Base-by-base conservation (phyloP, 2,329 filamentous ascomycete genomes). In the Fusarium austroafricanum region DNA sequence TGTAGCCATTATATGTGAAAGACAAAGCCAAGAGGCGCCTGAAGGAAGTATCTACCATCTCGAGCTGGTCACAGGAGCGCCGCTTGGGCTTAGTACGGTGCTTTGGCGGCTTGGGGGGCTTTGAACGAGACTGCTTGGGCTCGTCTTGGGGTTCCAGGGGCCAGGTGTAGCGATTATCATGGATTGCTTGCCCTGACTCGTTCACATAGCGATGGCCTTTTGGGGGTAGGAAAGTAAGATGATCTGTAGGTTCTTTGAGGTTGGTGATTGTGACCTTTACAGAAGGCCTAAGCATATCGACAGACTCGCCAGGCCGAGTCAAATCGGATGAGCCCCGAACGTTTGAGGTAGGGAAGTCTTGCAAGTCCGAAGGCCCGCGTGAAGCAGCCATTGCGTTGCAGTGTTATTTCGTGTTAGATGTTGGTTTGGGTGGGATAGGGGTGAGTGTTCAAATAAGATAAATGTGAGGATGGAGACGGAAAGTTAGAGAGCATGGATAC, bases 31-130 rank as follows among this genome's bases (percentile, higher is more conserved):
- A 44, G 21, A 26, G 18, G 20, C n/a, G 14, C 40, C 29, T 44
- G 31, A 33, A 55, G 50, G 35, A 45, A 65, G 49, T 20, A 53
- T 60, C 46, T 71, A 71, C 65, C 68, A 28, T 60, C 46, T 67
- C 61, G 26, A 52, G 52, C 29, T 56, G 39, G 31, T 55, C 37
- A 38, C 37, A 45, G 17, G 65, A 55, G 39, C 29, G 37, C 40
- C 37, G 61, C 55, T 71, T 67, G 38, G 62, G 51, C 43, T 65
- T 65, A 29, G 51, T 33, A 53, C 23, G 26, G 31, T 42, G 28
- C 12, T 31, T 31, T 5, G 10, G 54, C 4, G 44, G 28, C 9
- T 59, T 55, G 37, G 43, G 23, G 26, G 46, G 20, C 20, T 40
- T 71, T 29, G 50, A 29, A 33, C 54, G 69, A 59, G 54, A 18